phyloP scores from a whole-genome alignment of 306 rosid species.

The Prunus mira region DNA sequence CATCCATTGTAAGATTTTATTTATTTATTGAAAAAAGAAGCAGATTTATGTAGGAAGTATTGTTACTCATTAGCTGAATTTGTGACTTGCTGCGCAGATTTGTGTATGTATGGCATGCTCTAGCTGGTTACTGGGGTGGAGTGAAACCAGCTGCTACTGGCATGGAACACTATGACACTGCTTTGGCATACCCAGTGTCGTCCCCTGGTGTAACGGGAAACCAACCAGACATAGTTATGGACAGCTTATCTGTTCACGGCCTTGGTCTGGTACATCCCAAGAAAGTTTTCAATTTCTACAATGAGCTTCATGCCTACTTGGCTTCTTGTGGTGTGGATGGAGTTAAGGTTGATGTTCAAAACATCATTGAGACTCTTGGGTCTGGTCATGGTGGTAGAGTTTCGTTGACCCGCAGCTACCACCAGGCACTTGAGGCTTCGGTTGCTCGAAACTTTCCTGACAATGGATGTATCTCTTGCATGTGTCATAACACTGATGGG shows the following conservation, averaged over 20 bases:
- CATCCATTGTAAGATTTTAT: not conserved
- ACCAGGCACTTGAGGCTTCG: conserved; percentile 86
- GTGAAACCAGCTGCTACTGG: conserved; percentile 87
- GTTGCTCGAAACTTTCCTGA: conserved; percentile 78
- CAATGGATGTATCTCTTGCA: conserved; percentile 92
- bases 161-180: conserved; percentile 86
- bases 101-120: conserved; percentile 96
- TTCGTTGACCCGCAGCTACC: conserved; percentile 79
- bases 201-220: conserved; percentile 85
- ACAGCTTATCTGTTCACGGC: conserved; percentile 87
- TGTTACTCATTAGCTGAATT: not conserved
- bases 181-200: conserved; percentile 82
- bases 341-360: conserved; percentile 96
- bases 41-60: not conserved
- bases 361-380: conserved; percentile 93
- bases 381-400: conserved; percentile 95
- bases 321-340: conserved; percentile 97
- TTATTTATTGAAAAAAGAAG: not conserved
- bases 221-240: conserved; percentile 92
- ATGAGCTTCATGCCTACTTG: conserved; percentile 89
- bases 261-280: conserved; percentile 90
- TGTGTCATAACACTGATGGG: conserved; percentile 97
- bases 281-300: conserved; percentile 84
- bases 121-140: conserved; percentile 99
- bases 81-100: conserved; percentile 38